Evolutionary conservation across 768 basidiomycete species (phyloP), one percentile per base, ranked within the genome.

Genomic region (Suillus occidentalis): DNA sequence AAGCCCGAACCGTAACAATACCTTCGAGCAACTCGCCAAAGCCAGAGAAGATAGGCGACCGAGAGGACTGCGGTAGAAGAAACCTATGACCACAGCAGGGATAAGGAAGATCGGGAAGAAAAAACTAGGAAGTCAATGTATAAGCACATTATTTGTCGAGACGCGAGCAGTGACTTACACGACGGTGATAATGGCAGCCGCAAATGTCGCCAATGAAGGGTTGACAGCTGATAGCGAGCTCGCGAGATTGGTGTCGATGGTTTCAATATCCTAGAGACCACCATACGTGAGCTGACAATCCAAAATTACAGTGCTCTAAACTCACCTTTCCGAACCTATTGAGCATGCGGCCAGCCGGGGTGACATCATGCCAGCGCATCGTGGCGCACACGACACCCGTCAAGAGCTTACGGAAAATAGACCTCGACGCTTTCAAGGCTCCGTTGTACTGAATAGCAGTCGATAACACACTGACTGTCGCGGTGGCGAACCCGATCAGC

Each of bases 1-100:
- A 98, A 0, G 95, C 95, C 63, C 95, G 85, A 49, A 97, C 91
- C 6, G 94, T 95, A n/a, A 95, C 91, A 53, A 96, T 92, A 28
- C 94, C 94, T 60, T 95, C 91, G 22, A 97, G 75, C 12, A 95
- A 76, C 71, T 94, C 93, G 14, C 86, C 86, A 67, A 94, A 95
- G 63, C 89, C 90, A 8, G 90, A 89, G 76, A 90, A 93, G 66
- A 94, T 93, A 0, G 94, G 91, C 0, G 91, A 92, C 14, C 92
- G 83, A 1, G 90, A 86, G 69, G 93, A 92, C 74, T 97, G 53
- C 87, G 88, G 71, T 96, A 96, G 28, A 87, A 82, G 67, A 83
- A 87, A 2, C 90, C 92, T 45, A 97, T 87, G 66, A 92, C 68
- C 12, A 81, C 67, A 0, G 92, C 92, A 0, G 95, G 94, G 39